These are phyloP conservation scores for Xenoacremonium recifei DNA, from an alignment of 2,329 filamentous ascomycete genomes.

Conservation along the genomic window DNA sequence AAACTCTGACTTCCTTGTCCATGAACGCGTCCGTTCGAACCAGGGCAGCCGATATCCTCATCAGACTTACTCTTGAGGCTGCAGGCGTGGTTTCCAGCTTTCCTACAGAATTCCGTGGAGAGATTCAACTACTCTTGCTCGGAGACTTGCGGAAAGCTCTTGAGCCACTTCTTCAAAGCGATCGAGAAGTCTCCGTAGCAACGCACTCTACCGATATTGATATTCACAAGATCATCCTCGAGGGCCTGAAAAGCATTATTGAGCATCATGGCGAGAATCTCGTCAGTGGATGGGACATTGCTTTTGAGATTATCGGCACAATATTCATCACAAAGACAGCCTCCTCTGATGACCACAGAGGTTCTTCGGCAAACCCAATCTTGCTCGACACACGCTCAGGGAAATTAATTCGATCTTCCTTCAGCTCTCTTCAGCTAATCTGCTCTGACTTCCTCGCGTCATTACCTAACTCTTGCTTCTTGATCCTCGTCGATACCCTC, in stretches of 20 bases:
- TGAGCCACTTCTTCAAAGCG: constrained; percentile 48
- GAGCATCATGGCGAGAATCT: constrained; percentile 87
- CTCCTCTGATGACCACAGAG: constrained; percentile 31
- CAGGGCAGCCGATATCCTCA: constrained; percentile 64
- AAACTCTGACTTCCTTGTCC: constrained; percentile 45
- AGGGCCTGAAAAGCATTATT: constrained; percentile 77
- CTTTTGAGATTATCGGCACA: constrained; percentile 81
- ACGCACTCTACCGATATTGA: constrained; percentile 68
- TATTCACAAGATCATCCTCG: constrained; percentile 76
- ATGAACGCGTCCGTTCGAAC: constrained; percentile 53
- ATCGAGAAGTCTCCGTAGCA: constrained; percentile 53
- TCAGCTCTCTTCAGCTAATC: constrained; percentile 85
- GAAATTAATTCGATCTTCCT: constrained; percentile 80
- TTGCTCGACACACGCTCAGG: constrained; percentile 59
- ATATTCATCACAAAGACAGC: constrained; percentile 60
- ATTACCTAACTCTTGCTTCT: constrained; percentile 68
- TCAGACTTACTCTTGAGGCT: constrained; percentile 56
- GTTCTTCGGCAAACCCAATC: constrained; percentile 28
- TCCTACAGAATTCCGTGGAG: constrained; percentile 48
- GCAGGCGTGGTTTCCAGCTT: constrained; percentile 55
- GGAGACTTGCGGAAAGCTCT: constrained; percentile 64
- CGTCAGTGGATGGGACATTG: constrained; percentile 78
- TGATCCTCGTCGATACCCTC: constrained; percentile 80
- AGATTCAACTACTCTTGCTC: constrained; percentile 72
- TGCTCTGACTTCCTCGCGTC: constrained; percentile 90